Percentiles rank a stretch among this genome's conserved stretches.
These are phyloP conservation scores for Geoglossum cookeanum DNA, from an alignment of 2,329 filamentous ascomycete genomes.

Conservation along the genomic window DNA sequence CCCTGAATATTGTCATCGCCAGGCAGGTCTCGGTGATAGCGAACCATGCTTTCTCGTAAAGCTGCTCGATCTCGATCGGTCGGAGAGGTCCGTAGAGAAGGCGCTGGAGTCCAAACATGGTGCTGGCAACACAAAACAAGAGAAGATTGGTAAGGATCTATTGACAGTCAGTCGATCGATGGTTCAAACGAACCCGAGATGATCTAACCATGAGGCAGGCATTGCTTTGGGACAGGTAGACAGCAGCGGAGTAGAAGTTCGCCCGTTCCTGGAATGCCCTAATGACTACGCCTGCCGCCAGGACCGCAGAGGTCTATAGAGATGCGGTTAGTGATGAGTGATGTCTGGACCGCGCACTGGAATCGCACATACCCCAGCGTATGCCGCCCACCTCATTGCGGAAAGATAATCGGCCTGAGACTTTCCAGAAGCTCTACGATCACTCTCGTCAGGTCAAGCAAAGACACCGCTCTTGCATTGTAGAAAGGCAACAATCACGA, in stretches of 20 bases:
- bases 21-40: slow-evolving; percentile 91
- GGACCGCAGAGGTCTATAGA: slow-evolving; percentile 56
- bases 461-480: not conserved
- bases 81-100: slow-evolving; percentile 80
- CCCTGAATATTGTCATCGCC: slow-evolving; percentile 95
- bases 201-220: slow-evolving; percentile 66
- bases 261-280: slow-evolving; percentile 87
- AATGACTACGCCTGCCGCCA: slow-evolving; percentile 66
- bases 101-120: slow-evolving; percentile 75
- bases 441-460: not conserved
- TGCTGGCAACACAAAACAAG: slow-evolving; percentile 58
- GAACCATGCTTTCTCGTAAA: slow-evolving; percentile 97
- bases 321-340: slow-evolving; percentile 8
- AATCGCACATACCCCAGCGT: slow-evolving; percentile 28
- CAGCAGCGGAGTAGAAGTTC: slow-evolving; percentile 96
- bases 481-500: not conserved
- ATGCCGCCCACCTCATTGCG: slow-evolving; percentile 29
- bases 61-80: slow-evolving; percentile 85
- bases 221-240: slow-evolving; percentile 92
- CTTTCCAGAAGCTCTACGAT: not conserved
- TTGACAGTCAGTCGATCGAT: not conserved
- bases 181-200: slow-evolving; percentile 4
- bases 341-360: not conserved
- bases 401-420: not conserved
- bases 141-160: slow-evolving; percentile 84